phyloP scores from a whole-genome alignment of 2,329 filamentous ascomycete species.

The Neofusicoccum laricinum region DNA sequence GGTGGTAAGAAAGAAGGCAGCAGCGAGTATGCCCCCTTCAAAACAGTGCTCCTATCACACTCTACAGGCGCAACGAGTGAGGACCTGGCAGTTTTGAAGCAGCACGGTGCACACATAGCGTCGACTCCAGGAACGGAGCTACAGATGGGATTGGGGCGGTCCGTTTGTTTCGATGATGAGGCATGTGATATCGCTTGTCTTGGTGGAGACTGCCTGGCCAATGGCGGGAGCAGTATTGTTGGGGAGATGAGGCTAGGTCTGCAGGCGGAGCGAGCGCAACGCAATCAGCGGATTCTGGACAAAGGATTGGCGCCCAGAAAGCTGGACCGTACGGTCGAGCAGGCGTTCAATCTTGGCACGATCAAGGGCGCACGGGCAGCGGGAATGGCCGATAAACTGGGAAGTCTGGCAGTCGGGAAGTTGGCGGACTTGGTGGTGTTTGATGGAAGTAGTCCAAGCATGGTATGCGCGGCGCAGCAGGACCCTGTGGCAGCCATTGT shows the following conservation, averaged over 20 bases:
- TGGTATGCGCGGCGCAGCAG: too few species aligned
- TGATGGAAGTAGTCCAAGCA: too few species aligned
- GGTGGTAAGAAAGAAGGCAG: constrained; percentile 30
- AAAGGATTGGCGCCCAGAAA: constrained; percentile 44
- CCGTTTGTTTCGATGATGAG: constrained; percentile 36
- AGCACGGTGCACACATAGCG: constrained; percentile 39
- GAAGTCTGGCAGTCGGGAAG: too few species aligned
- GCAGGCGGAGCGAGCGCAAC: constrained; percentile 45
- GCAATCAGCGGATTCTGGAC: constrained; percentile 39
- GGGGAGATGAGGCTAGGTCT: constrained; percentile 38
- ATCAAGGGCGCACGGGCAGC: too few species aligned
- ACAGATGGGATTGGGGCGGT: constrained; percentile 45
- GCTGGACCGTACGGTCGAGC: constrained; percentile 23
- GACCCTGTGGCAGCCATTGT: too few species aligned
- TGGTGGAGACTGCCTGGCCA: constrained; percentile 55
- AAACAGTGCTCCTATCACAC: constrained; percentile 42
- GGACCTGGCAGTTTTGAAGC: constrained; percentile 35
- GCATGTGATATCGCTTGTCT: constrained; percentile 34
- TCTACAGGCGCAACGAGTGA: constrained; percentile 30
- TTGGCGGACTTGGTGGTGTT: too few species aligned
- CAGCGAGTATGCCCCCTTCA: background rate
- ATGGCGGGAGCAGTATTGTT: constrained; percentile 45
- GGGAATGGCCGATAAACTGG: too few species aligned
- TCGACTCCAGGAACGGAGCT: constrained; percentile 51
- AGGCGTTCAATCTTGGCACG: too few species aligned